Base-by-base conservation (phyloP, 805 yeast species). In the Candida dajiaensis region DNA sequence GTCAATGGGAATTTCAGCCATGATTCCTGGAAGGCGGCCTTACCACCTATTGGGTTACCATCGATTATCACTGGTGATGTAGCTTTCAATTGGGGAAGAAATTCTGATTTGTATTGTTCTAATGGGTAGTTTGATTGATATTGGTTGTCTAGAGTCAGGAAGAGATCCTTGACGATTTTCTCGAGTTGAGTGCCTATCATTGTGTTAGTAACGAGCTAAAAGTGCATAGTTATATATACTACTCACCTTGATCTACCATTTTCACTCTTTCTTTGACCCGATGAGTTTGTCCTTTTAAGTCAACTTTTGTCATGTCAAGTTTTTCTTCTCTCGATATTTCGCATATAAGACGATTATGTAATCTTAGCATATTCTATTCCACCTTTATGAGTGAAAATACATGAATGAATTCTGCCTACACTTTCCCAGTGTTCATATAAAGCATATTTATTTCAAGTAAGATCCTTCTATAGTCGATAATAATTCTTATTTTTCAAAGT, bases 1-100 rank as follows among this genome's bases (percentile, higher is more conserved):
- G 89, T 72, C 15, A 65, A 57, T 6, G 87, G 86, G 19, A 76
- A 63, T 18, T 66, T 53, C n/a, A 77, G 56, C 87, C 87, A 81
- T 35, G 71, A 61, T 43, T 78, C 74, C 55, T 79, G 85, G 54
- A 81, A 80, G 45, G 73, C 77, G 15, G 64, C 59, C 46, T 73
- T 71, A 1, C 80, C 70, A 5, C 72, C 71, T 42, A 78, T 65
- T 11, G 86, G 85, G 22, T 74, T 69, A 0, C 86, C 86, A 54
- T 81, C 77, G 28, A 81, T 58, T 12, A 81, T 73, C 15, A 81
- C 73, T 10, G 85, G 78, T 29, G 80, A 69, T 23, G 70, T 64
- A 1, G 70, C 68, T 49, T 77, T 73, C 37, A 81, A 63, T 47
- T 77, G 81, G 37, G 77, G 80, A 4, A 75, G 45, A 6, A 59